phyloP scores from a whole-genome alignment of 225 moss, liverwort and hornwort genomes.

The Physcomitrium patens region DNA sequence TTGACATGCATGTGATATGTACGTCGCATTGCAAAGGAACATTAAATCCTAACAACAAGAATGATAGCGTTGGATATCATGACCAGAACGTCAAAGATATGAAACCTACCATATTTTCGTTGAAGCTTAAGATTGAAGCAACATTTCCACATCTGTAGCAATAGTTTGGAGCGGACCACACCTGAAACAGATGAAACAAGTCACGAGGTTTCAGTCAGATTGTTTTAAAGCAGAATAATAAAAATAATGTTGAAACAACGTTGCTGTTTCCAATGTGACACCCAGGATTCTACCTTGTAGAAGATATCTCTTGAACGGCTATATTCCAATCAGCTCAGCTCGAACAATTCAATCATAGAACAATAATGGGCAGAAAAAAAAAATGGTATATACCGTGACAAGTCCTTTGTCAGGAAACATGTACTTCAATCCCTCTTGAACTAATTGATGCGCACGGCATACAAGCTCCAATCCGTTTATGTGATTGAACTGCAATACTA shows the following conservation, averaged over 20 bases:
- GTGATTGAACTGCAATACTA: constrained; percentile 84
- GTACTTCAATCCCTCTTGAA: constrained; percentile 99
- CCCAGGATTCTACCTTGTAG: neutral
- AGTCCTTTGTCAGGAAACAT: constrained; percentile 99
- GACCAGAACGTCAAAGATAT: neutral
- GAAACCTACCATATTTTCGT: constrained; percentile 88
- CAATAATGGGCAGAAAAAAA: constrained; percentile 16
- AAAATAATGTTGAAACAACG: too few species aligned
- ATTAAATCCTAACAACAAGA: neutral
- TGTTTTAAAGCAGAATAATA: too few species aligned
- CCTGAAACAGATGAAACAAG: constrained; percentile 45
- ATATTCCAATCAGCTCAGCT: neutral
- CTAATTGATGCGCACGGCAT: constrained; percentile 98
- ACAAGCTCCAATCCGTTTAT: constrained; percentile 99
- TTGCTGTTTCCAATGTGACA: neutral
- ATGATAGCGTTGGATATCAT: neutral
- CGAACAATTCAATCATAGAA: constrained; percentile 5
- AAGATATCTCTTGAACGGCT: neutral
- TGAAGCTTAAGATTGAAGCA: constrained; percentile 98
- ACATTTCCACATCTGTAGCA: constrained; percentile 99
- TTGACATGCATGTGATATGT: neutral
- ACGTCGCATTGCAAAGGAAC: too few species aligned
- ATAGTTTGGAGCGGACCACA: constrained; percentile 99
- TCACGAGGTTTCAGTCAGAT: constrained; percentile 17
- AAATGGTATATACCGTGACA: constrained; percentile 72